Evolutionary conservation across 2,329 filamentous ascomycete genomes (phyloP).

Genomic region (Aspergillus costaricaensis): DNA sequence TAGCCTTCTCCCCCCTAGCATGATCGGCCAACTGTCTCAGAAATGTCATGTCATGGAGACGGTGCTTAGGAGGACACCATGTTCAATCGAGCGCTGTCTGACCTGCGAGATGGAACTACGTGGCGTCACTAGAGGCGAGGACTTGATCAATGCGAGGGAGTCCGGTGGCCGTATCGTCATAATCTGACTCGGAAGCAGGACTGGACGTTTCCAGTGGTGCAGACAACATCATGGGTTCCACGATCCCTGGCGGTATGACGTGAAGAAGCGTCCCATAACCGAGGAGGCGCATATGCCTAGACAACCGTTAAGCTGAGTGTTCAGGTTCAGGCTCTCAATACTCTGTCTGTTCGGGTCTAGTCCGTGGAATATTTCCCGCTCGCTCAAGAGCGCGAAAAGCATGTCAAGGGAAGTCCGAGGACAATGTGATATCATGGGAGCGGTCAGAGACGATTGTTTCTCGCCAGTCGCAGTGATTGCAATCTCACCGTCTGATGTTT

Average conservation of each 20-base stretch:
- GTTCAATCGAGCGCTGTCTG: neutral
- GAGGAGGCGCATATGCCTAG: neutral
- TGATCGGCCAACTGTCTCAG: neutral
- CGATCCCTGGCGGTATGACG: constrained; percentile 3
- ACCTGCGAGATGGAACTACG: neutral
- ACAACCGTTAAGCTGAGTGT: neutral
- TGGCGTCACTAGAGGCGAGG: neutral
- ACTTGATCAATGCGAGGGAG: neutral
- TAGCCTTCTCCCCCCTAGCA: neutral
- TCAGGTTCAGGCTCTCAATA: neutral
- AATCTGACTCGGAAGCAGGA: neutral
- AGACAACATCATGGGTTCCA: constrained; percentile 1
- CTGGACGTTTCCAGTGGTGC: neutral
- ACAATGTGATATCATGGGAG: neutral
- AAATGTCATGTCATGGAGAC: neutral
- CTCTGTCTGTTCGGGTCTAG: neutral
- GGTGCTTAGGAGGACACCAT: neutral
- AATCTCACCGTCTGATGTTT: neutral
- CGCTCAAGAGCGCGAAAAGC: neutral
- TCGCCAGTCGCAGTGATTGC: neutral
- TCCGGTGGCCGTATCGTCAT: neutral
- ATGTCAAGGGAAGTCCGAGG: neutral
- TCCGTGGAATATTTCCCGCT: neutral
- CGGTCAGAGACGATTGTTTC: neutral
- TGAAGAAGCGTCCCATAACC: neutral